Evolutionary conservation across 441 rosid species (phyloP), one percentile per base, ranked within the genome.

Genomic region (Jatropha multifida): DNA sequence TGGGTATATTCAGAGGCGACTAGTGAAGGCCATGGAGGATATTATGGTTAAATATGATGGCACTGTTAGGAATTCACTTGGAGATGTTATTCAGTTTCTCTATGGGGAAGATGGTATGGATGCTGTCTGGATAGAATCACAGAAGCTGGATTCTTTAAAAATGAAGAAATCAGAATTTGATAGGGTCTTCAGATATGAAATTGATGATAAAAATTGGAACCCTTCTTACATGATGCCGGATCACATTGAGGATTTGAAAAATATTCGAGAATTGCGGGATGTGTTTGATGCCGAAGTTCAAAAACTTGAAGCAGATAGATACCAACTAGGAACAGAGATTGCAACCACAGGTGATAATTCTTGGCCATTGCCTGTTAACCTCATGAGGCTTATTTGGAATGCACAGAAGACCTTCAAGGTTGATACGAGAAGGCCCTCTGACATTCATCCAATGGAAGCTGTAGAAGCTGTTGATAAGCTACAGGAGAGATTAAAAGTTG

Each of bases 91-190:
- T 76, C 99, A 96, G 76, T 96, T 96, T 86, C 97, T 96, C 38
- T 96, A 96, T 74, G 98, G 98, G 70, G 99, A 96, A 86, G 99
- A 96, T 85, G 99, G 99, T 79, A 96, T 96, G 99, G 99, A 96
- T 80, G 75, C 97, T 62, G 97, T 96, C 71, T 96, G 97, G 99
- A 96, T 96, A 15, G 99, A 96, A 81, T 87, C 94, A 2, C 98
- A 94, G 85, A 90, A 90, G 85, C 83, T 94, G 72, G 98, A 94
- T 87, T 92, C 98, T 15, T 80, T 94, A 80, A 94, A 94, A 80
- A 92, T 92, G 98, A 90, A 88, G 81, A 89, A 85, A 75, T n/a
- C 86, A 6, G 94, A 94, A 76, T 94, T 94, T 68, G 88, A 90
- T 73, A 86, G 85, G 84, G 85, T 88, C 73, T 94, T 88, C 85